phyloP scores from a whole-genome alignment of 805 yeast genomes.

The Lipomyces sp. region DNA sequence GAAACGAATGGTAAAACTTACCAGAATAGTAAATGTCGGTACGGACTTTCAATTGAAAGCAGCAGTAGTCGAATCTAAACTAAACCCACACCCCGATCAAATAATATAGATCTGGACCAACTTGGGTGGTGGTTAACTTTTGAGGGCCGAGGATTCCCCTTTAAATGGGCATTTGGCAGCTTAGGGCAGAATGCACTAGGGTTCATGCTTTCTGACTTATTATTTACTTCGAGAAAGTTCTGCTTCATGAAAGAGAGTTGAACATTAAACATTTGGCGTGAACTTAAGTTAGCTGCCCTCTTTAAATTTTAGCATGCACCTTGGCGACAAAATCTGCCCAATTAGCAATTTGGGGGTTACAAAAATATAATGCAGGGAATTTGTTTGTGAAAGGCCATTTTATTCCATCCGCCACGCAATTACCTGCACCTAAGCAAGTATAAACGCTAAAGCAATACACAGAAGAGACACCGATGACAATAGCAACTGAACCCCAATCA shows the following conservation, averaged over 20 bases:
- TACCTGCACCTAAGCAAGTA: background rate
- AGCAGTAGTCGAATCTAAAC: background rate
- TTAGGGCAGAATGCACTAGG: background rate
- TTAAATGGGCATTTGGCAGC: background rate
- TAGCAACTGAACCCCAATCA: background rate
- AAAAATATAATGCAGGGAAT: no score
- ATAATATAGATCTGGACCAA: background rate
- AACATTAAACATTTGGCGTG: background rate
- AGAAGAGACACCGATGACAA: background rate
- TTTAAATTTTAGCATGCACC: no score
- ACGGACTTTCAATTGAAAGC: background rate
- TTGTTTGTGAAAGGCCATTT: background rate
- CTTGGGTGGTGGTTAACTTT: background rate
- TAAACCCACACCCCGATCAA: background rate
- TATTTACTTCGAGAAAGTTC: background rate
- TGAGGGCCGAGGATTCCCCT: background rate
- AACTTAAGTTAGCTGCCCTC: background rate
- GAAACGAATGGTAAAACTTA: background rate
- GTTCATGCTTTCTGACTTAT: background rate
- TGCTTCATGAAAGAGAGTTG: background rate
- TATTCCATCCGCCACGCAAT: background rate
- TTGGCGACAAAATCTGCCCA: no score
- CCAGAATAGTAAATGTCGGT: background rate
- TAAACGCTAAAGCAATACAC: background rate
- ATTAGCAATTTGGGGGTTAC: no score